phyloP scores from a whole-genome alignment of 495 filamentous ascomycete species.

The Aspergillus nidulans region DNA sequence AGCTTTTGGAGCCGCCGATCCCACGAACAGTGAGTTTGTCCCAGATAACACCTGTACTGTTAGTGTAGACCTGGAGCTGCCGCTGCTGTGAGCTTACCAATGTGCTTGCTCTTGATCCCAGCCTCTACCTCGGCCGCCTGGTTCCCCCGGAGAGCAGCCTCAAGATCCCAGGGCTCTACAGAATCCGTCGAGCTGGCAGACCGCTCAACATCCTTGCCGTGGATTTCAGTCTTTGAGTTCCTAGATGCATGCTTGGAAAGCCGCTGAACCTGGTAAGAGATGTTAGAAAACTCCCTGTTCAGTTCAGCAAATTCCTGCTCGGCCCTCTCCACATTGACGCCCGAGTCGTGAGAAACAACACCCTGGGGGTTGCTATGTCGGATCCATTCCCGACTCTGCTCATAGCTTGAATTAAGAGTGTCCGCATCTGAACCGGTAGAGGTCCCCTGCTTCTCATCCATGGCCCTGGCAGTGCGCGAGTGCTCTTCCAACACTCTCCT shows the following conservation, averaged over 20 bases:
- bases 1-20: constrained; percentile 69
- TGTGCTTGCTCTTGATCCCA: constrained; percentile 74
- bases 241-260: constrained; percentile 37
- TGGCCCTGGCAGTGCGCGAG: background rate
- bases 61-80: background rate
- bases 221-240: constrained; percentile 34
- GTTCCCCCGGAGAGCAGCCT: constrained; percentile 62
- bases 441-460: constrained; percentile 1
- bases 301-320: constrained; percentile 75
- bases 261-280: constrained; percentile 53
- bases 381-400: constrained; percentile 28
- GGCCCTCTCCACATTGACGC: constrained; percentile 66
- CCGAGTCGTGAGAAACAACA: constrained; percentile 37
- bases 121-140: constrained; percentile 65
- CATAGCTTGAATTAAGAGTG: constrained; percentile 24
- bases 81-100: constrained; percentile 37
- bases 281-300: constrained; percentile 63
- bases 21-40: constrained; percentile 73
- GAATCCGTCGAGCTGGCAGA: constrained; percentile 40
- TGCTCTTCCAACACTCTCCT: background rate
- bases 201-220: constrained; percentile 46
- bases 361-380: constrained; percentile 40
- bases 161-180: constrained; percentile 66
- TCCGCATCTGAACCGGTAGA: constrained; percentile 23
- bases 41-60: constrained; percentile 63